These are phyloP conservation scores for Aaosphaeria arxii DNA, from an alignment of 2,329 filamentous ascomycete genomes.

Conservation along the genomic window DNA sequence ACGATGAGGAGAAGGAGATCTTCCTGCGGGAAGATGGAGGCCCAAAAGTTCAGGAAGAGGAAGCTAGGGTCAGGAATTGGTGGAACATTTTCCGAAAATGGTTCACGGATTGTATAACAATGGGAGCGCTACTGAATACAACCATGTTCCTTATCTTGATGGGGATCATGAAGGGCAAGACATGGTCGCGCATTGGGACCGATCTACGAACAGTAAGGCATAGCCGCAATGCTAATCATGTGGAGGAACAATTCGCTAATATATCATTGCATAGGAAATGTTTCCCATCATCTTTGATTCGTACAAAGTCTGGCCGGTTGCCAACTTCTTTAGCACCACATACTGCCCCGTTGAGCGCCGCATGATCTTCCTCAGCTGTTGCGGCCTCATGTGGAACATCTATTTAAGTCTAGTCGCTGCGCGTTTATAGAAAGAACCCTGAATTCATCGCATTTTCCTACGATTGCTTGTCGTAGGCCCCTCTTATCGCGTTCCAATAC, in stretches of 20 bases:
- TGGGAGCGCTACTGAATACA: conserved; percentile 65
- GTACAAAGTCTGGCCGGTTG: conserved; percentile 69
- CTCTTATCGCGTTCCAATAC: conserved; percentile 53
- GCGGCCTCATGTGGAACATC: conserved; percentile 71
- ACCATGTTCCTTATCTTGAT: conserved; percentile 62
- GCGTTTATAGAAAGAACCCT: conserved; percentile 17
- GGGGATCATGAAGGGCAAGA: conserved; percentile 47
- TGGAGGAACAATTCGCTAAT: too few species aligned
- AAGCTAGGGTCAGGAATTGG: conserved; percentile 32
- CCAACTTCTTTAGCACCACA: conserved; percentile 69
- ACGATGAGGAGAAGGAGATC: conserved; percentile 27
- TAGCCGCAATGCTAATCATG: too few species aligned
- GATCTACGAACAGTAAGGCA: conserved; percentile 39
- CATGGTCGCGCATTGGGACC: conserved; percentile 22
- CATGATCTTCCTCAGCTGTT: conserved; percentile 68
- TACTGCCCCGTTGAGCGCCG: conserved; percentile 67
- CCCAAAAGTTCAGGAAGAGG: conserved; percentile 23
- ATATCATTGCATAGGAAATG: conserved; percentile 17
- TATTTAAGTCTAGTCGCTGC: conserved; percentile 65
- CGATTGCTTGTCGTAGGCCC: conserved; percentile 20
- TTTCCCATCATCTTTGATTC: conserved; percentile 53
- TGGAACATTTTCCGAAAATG: conserved; percentile 67
- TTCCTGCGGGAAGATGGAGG: conserved; percentile 25
- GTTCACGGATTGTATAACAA: conserved; percentile 61
- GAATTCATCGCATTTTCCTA: neutral